Conservation (phyloP, 805 yeast genomes). For the Debaryomyces castellii region DNA sequence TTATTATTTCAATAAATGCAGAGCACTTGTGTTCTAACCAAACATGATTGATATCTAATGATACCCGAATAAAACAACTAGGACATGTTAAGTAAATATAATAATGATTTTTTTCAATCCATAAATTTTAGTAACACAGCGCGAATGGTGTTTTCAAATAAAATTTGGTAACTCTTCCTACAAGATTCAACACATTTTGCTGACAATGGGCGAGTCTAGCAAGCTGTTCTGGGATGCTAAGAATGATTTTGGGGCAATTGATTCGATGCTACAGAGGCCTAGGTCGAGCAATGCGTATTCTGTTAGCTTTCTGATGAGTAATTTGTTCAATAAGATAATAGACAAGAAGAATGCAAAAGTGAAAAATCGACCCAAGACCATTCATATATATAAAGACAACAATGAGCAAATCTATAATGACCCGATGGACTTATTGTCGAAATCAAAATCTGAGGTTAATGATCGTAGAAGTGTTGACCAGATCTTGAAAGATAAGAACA, state of each 20-base stretch:
- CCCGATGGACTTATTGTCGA: neutral
- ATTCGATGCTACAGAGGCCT: conserved; percentile 2
- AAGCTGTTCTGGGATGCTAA: neutral
- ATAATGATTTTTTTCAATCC: neutral
- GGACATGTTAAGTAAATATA: neutral
- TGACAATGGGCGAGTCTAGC: neutral
- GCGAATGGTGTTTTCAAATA: neutral
- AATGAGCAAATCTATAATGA: neutral
- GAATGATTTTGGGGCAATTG: neutral
- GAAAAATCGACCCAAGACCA: conserved; percentile 1
- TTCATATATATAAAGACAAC: conserved; percentile 3
- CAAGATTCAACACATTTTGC: too few relatives aligned
- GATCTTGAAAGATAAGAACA: neutral
- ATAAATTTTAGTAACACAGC: neutral
- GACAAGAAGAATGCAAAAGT: neutral
- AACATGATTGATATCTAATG: neutral
- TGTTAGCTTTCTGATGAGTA: neutral
- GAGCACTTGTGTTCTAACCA: neutral
- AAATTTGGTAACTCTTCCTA: neutral
- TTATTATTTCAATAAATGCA: neutral
- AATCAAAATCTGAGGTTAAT: neutral
- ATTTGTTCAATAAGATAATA: neutral
- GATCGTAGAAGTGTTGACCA: neutral
- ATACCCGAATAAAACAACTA: neutral
- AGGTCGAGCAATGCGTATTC: conserved; percentile 1